Evolutionary conservation across 371 early-diverging fungal genomes (phyloP).

Genomic region (Batrachochytrium dendrobatidis): DNA sequence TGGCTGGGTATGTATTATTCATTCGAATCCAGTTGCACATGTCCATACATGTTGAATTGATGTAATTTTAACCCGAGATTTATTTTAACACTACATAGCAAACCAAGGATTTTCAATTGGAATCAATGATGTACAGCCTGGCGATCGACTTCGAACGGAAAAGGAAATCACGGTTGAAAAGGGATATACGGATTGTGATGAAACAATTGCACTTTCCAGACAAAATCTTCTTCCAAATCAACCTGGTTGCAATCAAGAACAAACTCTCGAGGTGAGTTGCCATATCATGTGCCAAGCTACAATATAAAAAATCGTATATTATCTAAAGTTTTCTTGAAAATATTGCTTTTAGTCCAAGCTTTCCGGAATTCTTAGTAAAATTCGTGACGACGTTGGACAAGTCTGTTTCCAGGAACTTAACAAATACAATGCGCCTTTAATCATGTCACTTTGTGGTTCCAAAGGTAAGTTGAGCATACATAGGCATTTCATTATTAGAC

Average conservation of each 20-base stretch:
- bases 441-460: slow-evolving; percentile 97
- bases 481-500: background rate
- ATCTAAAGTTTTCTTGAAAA: background rate
- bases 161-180: slow-evolving; percentile 73
- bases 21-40: background rate
- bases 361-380: slow-evolving; percentile 81
- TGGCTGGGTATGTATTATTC: slow-evolving; percentile 64
- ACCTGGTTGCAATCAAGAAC: slow-evolving; percentile 84
- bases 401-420: slow-evolving; percentile 91
- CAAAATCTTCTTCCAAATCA: slow-evolving; percentile 68
- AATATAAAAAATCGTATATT: no score
- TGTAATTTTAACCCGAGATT: background rate
- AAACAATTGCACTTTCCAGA: slow-evolving; percentile 65
- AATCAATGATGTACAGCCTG: slow-evolving; percentile 96
- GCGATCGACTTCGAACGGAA: slow-evolving; percentile 58
- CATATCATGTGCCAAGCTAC: no score
- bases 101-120: slow-evolving; percentile 98
- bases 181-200: slow-evolving; percentile 83
- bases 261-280: slow-evolving; percentile 69
- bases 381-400: slow-evolving; percentile 95
- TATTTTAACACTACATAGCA: slow-evolving; percentile 25
- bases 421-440: slow-evolving; percentile 92
- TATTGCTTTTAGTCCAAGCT: slow-evolving; percentile 48
- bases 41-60: background rate
- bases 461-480: slow-evolving; percentile 58